Conservation (phyloP, 305 asterid species). For the Rubia balearica region DNA sequence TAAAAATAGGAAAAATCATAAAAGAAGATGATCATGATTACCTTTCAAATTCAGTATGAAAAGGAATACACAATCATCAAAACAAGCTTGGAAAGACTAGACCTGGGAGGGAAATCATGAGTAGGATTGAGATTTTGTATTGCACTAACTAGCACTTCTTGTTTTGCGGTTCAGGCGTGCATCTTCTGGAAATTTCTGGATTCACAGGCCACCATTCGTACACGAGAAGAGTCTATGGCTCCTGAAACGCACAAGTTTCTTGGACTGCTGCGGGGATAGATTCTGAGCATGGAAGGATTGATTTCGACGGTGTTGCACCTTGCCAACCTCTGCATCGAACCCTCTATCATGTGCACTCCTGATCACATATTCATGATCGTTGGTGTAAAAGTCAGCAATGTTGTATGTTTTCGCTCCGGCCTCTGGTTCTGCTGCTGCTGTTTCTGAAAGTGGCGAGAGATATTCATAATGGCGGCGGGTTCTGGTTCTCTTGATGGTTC, state of each 20-base stretch:
- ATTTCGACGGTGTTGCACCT: constrained; percentile 29
- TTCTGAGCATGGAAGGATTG: constrained; percentile 30
- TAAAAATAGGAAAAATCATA: not conserved
- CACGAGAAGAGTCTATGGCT: constrained; percentile 65
- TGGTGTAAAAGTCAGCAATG: constrained; percentile 36
- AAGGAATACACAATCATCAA: constrained; percentile 1
- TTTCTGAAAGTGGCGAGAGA: constrained; percentile 32
- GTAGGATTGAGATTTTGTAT: not conserved
- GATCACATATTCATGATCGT: not conserved
- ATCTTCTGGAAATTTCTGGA: not conserved
- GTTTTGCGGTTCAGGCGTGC: not conserved
- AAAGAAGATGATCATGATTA: no score
- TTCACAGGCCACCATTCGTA: constrained; percentile 33
- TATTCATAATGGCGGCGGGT: constrained; percentile 39
- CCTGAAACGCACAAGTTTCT: constrained; percentile 59
- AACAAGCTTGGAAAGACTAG: not conserved
- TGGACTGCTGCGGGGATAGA: constrained; percentile 20
- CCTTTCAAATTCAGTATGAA: constrained; percentile 1
- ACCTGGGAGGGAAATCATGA: not conserved
- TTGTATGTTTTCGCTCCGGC: constrained; percentile 24
- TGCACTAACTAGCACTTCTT: not conserved
- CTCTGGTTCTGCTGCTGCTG: not conserved
- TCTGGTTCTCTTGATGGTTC: constrained; percentile 38
- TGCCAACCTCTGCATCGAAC: constrained; percentile 2
- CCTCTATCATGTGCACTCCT: constrained; percentile 10